These are phyloP conservation scores for Immersiporthe knoxdaviesiana DNA, from an alignment of 2,329 filamentous ascomycete species.

Conservation along the genomic window DNA sequence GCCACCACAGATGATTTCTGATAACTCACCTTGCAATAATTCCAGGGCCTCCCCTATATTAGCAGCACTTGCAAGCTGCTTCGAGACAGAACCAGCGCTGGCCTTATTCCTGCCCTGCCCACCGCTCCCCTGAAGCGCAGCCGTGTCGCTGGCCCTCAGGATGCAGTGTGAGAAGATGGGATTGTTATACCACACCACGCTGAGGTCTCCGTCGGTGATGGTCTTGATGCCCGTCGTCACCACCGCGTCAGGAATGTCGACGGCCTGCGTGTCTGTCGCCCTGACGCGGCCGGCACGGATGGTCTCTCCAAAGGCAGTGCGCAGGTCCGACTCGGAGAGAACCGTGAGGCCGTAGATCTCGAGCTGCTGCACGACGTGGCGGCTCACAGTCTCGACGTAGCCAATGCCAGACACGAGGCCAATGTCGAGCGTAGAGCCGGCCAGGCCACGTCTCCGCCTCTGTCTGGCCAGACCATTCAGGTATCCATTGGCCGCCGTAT, in stretches of 20 bases:
- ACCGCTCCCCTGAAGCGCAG: slow-evolving; percentile 3
- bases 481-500: slow-evolving; percentile 47
- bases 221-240: background rate
- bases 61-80: slow-evolving; percentile 14
- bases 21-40: slow-evolving; percentile 9
- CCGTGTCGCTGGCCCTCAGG: slow-evolving; percentile 23
- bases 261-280: background rate
- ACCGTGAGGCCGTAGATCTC: slow-evolving; percentile 9
- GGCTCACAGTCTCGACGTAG: slow-evolving; percentile 38
- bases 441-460: slow-evolving; percentile 42
- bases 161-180: slow-evolving; percentile 48
- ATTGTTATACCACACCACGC: slow-evolving; percentile 44
- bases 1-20: no score
- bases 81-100: background rate
- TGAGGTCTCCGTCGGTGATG: slow-evolving; percentile 26
- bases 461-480: slow-evolving; percentile 41
- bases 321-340: slow-evolving; percentile 2
- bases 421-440: slow-evolving; percentile 44
- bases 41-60: slow-evolving; percentile 18
- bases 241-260: slow-evolving; percentile 1
- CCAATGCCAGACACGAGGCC: slow-evolving; percentile 47
- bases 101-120: slow-evolving; percentile 12
- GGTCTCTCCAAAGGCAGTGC: slow-evolving; percentile 6
- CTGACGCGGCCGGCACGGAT: background rate
- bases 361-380: slow-evolving; percentile 23